Evolutionary conservation across 2,329 filamentous ascomycete genomes (phyloP), one percentile per base, ranked within the genome.

Genomic region (Aspergillus ibericus): DNA sequence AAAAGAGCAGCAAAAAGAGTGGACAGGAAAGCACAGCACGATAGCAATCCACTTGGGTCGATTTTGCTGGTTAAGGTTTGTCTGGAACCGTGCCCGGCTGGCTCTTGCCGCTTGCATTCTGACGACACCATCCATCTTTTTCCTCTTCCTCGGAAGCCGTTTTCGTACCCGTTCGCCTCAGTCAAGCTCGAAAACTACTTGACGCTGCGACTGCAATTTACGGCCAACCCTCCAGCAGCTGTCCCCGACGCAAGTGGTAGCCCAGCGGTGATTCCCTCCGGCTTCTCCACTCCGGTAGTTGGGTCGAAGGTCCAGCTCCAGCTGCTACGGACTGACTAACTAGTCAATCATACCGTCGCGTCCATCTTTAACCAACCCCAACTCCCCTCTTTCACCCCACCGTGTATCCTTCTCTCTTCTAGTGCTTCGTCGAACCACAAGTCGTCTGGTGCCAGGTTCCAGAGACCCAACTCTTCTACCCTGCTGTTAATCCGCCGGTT

Each of bases 91-190:
- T 64, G 60, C 63, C 66, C 68, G 64, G 67, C 60, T 69, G 66
- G 64, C 60, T 67, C 64, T 69, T 71, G 68, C 70, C 70, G 70
- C 69, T 71, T 72, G 71, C 68, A 66, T 68, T 69, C 69, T 73
- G 69, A 71, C 71, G 69, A 70, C 71, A 73, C 70, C 69, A 70
- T 65, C 61, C 56, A 63, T 56, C 59, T 35, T 54, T 55, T 56
- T 53, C 46, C 47, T 55, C 40, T 50, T 47, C 49, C 36, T 40
- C 54, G 53, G 52, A 49, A 58, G 59, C 69, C 69, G 69, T 69
- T 71, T 71, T 70, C 69, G 65, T 69, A 61, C 56, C 64, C 59
- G 53, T 55, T 48, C 25, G 38, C 50, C 50, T 40, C 35, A 38
- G 27, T 22, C 36, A 15, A 59, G 38, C 50, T 58, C 51, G 40